Conservation (phyloP, 2,329 filamentous ascomycete genomes). For the Atkinsonella texensis region DNA sequence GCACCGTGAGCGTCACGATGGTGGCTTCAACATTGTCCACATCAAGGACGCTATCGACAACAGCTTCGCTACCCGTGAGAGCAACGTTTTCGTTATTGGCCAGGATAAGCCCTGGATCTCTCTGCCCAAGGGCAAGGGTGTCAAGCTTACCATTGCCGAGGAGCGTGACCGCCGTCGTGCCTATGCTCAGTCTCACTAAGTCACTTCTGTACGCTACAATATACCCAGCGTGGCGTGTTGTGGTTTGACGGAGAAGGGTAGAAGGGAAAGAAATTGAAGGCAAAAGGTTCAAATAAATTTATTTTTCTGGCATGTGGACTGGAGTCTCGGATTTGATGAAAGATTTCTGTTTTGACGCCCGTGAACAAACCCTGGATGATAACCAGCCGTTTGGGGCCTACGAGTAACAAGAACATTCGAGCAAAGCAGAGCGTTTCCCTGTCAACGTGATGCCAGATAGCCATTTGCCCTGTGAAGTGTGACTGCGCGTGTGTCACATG, state of each 20-base stretch:
- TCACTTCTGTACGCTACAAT: neutral
- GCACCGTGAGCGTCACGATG: constrained; percentile 99
- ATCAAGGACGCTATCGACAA: constrained; percentile 99
- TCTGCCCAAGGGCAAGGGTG: constrained; percentile 99
- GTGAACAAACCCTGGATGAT: constrained; percentile 17
- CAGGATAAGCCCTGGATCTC: constrained; percentile 98
- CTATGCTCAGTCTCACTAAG: constrained; percentile 39
- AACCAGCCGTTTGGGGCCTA: constrained; percentile 23
- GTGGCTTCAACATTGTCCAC: constrained; percentile 99
- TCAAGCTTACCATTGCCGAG: constrained; percentile 98
- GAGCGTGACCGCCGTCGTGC: constrained; percentile 97
- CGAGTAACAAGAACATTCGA: constrained; percentile 22
- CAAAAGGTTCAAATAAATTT: neutral
- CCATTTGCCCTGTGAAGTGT: neutral
- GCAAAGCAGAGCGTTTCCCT: constrained; percentile 2
- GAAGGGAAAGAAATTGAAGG: neutral
- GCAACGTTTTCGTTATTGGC: constrained; percentile 99
- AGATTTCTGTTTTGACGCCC: constrained; percentile 17
- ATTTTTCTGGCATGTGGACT: constrained; percentile 22
- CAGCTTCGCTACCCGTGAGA: constrained; percentile 97
- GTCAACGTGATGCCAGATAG: neutral
- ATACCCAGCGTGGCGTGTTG: constrained; percentile 9
- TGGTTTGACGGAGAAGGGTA: constrained; percentile 12
- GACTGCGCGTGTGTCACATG: neutral
- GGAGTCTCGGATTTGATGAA: constrained; percentile 30